These are phyloP conservation scores for Tilletia horrida DNA, from an alignment of 1,284 basidiomycete species.

Conservation along the genomic window DNA sequence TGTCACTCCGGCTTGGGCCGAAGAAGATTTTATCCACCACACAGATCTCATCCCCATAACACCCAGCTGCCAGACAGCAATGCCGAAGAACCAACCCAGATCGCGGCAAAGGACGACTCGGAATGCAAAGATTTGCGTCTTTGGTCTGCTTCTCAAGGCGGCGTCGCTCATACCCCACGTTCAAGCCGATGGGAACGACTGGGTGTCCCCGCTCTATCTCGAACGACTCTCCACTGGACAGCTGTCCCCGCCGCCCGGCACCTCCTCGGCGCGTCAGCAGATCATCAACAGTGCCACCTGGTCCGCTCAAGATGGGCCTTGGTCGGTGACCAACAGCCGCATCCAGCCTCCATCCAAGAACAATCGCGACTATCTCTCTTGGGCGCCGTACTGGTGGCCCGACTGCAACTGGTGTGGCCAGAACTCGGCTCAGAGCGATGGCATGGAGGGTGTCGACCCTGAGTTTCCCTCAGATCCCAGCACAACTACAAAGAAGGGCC, in stretches of 20 bases:
- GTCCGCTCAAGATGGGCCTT: conserved; percentile 21
- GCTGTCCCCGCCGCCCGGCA: conserved; percentile 14
- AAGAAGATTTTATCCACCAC: too few species aligned
- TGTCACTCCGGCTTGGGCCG: too few species aligned
- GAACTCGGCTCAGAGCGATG: conserved; percentile 15
- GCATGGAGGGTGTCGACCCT: conserved; percentile 10
- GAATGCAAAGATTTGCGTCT: too few species aligned
- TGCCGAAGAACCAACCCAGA: too few species aligned
- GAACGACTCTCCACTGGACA: conserved; percentile 19
- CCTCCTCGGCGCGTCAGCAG: conserved; percentile 8
- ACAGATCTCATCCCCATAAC: too few species aligned
- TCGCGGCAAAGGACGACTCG: too few species aligned
- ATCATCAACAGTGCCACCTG: conserved; percentile 22
- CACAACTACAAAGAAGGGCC: conserved; percentile 3
- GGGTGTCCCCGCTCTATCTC: conserved; percentile 25
- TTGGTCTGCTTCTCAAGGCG: too few species aligned
- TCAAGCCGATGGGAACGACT: conserved; percentile 23
- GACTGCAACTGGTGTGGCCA: conserved; percentile 19
- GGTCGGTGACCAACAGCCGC: conserved; percentile 17
- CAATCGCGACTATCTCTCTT: conserved; percentile 22
- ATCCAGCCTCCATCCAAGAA: conserved; percentile 19
- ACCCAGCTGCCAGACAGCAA: too few species aligned
- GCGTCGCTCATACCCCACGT: too few species aligned
- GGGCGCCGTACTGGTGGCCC: conserved; percentile 29
- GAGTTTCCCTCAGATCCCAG: not conserved